Percentiles rank a stretch among this genome's conserved stretches.
Evolutionary conservation across 1,139 yeast genomes (phyloP).

Genomic region (Nakaseomyces kungkrabaensis): DNA sequence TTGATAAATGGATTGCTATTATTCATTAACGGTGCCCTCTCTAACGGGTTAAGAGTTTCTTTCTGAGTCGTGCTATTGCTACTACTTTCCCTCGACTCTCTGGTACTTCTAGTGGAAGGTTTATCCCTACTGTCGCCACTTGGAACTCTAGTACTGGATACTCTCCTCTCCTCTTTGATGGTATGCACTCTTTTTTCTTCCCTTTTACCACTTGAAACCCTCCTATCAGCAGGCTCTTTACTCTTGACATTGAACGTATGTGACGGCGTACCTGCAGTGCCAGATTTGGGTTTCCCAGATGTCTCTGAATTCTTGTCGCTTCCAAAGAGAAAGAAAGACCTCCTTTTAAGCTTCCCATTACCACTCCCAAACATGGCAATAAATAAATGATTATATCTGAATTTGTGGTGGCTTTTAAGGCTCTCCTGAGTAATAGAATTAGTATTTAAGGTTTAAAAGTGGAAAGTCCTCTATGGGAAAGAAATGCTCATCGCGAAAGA

Average conservation of each 20-base stretch:
- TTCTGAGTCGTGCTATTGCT: not conserved
- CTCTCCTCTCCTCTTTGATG: not conserved
- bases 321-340: slow-evolving; percentile 23
- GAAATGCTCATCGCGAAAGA: too few species aligned
- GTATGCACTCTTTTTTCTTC: not conserved
- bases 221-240: not conserved
- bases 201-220: too few species aligned
- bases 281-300: not conserved
- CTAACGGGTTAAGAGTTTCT: slow-evolving; percentile 5
- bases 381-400: too few species aligned
- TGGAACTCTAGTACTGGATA: not conserved
- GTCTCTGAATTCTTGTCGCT: slow-evolving; percentile 3
- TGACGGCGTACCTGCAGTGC: not conserved
- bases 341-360: slow-evolving; percentile 13
- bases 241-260: not conserved
- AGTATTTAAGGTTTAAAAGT: too few species aligned
- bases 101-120: too few species aligned
- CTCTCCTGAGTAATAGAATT: too few species aligned
- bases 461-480: too few species aligned
- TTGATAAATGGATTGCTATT: slow-evolving; percentile 10
- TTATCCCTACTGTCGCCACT: not conserved
- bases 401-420: too few species aligned
- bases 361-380: slow-evolving; percentile 13
- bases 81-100: not conserved
- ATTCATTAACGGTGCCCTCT: slow-evolving; percentile 6